phyloP scores from a whole-genome alignment of 1,284 basidiomycete species.

The Leccinum huronense region DNA sequence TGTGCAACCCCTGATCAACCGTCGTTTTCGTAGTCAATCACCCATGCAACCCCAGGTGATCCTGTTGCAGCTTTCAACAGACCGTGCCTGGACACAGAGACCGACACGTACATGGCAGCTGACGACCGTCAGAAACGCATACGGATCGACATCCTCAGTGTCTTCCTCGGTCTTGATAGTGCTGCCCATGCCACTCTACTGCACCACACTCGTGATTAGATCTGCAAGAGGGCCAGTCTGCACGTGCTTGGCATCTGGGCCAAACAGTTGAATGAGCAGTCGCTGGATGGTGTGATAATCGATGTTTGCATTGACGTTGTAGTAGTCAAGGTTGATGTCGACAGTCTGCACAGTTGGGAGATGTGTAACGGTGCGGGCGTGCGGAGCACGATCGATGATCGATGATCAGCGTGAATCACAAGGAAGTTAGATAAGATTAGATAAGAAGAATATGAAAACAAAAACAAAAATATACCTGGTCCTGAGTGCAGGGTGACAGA shows the following conservation, averaged over 20 bases:
- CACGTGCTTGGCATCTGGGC: constrained; percentile 74
- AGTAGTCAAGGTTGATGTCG: constrained; percentile 31
- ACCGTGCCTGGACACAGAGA: background rate
- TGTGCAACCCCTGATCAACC: constrained; percentile 49
- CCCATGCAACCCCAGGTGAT: constrained; percentile 68
- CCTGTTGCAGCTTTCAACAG: constrained; percentile 38
- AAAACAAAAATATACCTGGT: too few species aligned
- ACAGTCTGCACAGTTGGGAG: too few species aligned
- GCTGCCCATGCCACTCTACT: constrained; percentile 62
- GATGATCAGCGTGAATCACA: too few species aligned
- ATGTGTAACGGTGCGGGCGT: too few species aligned
- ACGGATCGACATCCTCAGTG: constrained; percentile 74
- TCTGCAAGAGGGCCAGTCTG: constrained; percentile 74
- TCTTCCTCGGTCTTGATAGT: constrained; percentile 90
- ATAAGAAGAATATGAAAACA: too few species aligned
- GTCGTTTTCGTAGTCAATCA: constrained; percentile 66
- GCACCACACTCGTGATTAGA: constrained; percentile 69
- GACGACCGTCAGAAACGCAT: constrained; percentile 78
- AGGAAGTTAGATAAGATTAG: too few species aligned
- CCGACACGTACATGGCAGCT: constrained; percentile 67
- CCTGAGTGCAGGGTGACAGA: too few species aligned
- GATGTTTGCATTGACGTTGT: constrained; percentile 75
- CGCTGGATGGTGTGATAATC: constrained; percentile 88
- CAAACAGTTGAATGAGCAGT: constrained; percentile 77
- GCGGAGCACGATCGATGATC: too few species aligned